Evolutionary conservation across 345 rosid genomes (phyloP).

Genomic region (Lumnitzera littorea): DNA sequence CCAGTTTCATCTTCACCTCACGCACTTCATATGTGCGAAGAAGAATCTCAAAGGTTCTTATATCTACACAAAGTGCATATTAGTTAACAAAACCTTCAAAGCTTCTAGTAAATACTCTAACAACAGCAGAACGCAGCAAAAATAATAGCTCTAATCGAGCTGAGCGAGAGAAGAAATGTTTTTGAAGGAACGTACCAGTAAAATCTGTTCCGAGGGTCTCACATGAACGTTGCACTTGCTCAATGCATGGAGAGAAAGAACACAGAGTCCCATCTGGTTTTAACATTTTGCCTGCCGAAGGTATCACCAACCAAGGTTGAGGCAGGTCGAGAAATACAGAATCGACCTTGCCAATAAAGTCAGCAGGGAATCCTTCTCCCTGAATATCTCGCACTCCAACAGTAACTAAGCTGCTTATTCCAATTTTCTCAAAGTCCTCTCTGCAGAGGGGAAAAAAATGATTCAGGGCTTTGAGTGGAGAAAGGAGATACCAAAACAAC

Average conservation of each 20-base stretch:
- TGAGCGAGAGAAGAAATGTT: not conserved
- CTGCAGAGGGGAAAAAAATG: constrained; percentile 23
- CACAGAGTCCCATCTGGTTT: constrained; percentile 75
- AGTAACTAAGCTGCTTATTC: constrained; percentile 57
- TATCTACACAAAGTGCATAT: constrained; percentile 32
- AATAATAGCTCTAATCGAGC: not conserved
- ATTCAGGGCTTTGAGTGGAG: not conserved
- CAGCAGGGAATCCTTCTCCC: constrained; percentile 83
- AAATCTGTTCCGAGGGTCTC: constrained; percentile 64
- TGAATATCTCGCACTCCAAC: constrained; percentile 90
- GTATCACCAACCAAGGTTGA: constrained; percentile 78
- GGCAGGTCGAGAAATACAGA: constrained; percentile 81
- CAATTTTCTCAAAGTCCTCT: constrained; percentile 82
- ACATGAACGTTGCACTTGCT: constrained; percentile 87
- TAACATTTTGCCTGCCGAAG: constrained; percentile 76
- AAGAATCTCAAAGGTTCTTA: constrained; percentile 83
- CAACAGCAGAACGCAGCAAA: too few relatives aligned
- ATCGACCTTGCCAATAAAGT: constrained; percentile 52
- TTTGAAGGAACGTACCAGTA: constrained; percentile 36
- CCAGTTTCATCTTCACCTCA: constrained; percentile 41
- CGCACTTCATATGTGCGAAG: constrained; percentile 78
- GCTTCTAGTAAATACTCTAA: too few relatives aligned
- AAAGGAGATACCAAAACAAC: not conserved
- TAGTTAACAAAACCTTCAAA: too few relatives aligned
- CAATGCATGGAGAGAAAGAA: constrained; percentile 95